Conservation (phyloP, 257 asterid species). For the Euphrasia confusa region DNA sequence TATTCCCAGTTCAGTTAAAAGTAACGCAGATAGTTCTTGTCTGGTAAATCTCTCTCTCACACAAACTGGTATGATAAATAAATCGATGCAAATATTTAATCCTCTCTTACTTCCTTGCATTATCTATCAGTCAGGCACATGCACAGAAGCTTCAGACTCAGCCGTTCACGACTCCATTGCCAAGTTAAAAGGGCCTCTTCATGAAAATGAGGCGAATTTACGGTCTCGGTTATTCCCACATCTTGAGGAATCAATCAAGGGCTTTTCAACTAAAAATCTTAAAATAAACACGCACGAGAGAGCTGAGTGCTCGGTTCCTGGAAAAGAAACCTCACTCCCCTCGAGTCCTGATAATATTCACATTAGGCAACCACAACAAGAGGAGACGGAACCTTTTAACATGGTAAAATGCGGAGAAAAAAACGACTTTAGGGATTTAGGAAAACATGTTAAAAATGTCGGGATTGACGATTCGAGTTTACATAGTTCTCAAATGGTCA, state of each 20-base stretch:
- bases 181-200: conserved; percentile 30
- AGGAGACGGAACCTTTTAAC: conserved; percentile 29
- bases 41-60: conserved; percentile 37
- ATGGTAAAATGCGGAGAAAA: conserved; percentile 32
- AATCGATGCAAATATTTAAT: conserved; percentile 17
- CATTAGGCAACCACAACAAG: conserved; percentile 35
- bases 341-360: conserved; percentile 38
- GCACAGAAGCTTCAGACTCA: conserved; percentile 42
- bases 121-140: conserved; percentile 55
- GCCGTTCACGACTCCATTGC: conserved; percentile 34
- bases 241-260: conserved; percentile 34
- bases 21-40: conserved; percentile 44
- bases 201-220: conserved; percentile 37
- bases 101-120: conserved; percentile 28
- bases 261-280: conserved; percentile 35
- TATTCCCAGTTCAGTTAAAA: conserved; percentile 36
- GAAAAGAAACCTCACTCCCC: conserved; percentile 32
- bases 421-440: conserved; percentile 26
- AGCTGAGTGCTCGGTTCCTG: conserved; percentile 35
- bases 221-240: conserved; percentile 42
- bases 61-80: conserved; percentile 6
- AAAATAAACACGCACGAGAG: conserved; percentile 38
- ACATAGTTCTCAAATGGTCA: conserved; percentile 28
- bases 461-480: conserved; percentile 26
- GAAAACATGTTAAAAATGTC: conserved; percentile 28